Evolutionary conservation across 176 grass and related monocot genomes (phyloP), one percentile per base, ranked within the genome.

Genomic region (Thinopyrum elongatum): DNA sequence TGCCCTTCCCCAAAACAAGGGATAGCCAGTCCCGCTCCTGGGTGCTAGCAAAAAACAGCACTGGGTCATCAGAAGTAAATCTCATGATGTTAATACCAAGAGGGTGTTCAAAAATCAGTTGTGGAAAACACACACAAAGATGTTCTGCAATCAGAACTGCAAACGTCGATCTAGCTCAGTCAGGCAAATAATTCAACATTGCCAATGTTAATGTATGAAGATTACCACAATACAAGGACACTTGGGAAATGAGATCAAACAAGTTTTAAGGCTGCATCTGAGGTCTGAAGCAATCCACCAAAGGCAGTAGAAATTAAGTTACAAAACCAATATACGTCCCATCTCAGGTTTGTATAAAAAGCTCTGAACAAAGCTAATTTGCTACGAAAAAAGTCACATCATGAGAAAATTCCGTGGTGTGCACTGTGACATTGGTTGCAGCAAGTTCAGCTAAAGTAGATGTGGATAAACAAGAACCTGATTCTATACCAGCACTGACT

Each of bases 401-500:
- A 10, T 15, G 30, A 77, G 13, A 51, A 78, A 82, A 70, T 41
- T 82, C 0, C 47, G 16, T 8, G 2, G 38, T 65, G 78, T 27
- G 53, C 34, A 79, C 10, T 46, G 33, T 8, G 2, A 39, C 13
- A 72, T 11, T 53, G 13, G 31, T 44, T 33, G 44, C 26, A 28
- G 44, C 41, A 67, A 87, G 31, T 83, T 79, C 65, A 66, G 58
- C 36, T 35, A 63, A 71, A 79, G n/a, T 39, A 4, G 34, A 64
- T 36, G 42, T 68, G 60, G 77, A 86, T 77, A 58, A 69, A 29
- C 25, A 57, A 83, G 89, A 87, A 90, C 85, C 68, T 80, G 80
- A 79, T 87, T 87, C 85, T 47, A 74, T 87, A 76, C 85, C 35
- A 73, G 30, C 79, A 83, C 74, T 82, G 53, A 65, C 7, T 77